Conservation (phyloP, 768 basidiomycete genomes). For the Hygrophorus russula region DNA sequence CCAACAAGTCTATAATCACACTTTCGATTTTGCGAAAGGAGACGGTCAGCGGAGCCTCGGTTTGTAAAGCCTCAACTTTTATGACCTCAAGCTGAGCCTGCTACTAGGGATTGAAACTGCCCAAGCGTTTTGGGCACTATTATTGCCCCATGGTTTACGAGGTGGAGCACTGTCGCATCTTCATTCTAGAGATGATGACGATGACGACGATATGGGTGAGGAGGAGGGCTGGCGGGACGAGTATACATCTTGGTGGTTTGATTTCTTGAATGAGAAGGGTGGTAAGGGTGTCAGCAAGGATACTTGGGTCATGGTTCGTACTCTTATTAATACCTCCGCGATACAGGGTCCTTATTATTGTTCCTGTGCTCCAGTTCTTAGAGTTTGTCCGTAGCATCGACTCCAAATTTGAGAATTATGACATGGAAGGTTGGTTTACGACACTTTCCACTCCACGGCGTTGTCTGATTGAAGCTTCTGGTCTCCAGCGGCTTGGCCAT, state of each 20-base stretch:
- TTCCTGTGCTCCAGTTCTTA: conserved; percentile 41
- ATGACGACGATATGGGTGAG: conserved; percentile 38
- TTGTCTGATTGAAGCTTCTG: not conserved
- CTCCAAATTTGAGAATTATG: conserved; percentile 59
- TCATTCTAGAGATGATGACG: conserved; percentile 22
- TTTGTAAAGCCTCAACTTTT: conserved; percentile 19
- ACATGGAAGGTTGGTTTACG: conserved; percentile 51
- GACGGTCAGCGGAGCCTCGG: conserved; percentile 77
- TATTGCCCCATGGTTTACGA: conserved; percentile 59
- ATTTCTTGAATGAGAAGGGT: conserved; percentile 56
- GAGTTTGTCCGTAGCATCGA: conserved; percentile 74
- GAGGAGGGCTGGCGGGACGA: conserved; percentile 50
- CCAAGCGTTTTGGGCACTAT: conserved; percentile 65
- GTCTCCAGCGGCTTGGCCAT: conserved; percentile 52
- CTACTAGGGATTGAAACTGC: conserved; percentile 55
- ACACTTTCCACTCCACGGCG: not conserved
- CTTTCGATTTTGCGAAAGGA: conserved; percentile 68
- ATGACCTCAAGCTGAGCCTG: not conserved
- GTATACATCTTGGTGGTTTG: conserved; percentile 66
- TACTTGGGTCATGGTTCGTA: conserved; percentile 76
- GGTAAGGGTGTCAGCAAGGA: conserved; percentile 79
- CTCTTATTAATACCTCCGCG: not conserved
- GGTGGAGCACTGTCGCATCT: conserved; percentile 52
- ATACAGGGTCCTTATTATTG: not conserved
- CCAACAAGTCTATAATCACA: conserved; percentile 64